Percentiles rank a stretch among this genome's conserved stretches.
These are phyloP conservation scores for Cordyceps sp. DNA, from an alignment of 2,329 filamentous ascomycete genomes.

Conservation along the genomic window DNA sequence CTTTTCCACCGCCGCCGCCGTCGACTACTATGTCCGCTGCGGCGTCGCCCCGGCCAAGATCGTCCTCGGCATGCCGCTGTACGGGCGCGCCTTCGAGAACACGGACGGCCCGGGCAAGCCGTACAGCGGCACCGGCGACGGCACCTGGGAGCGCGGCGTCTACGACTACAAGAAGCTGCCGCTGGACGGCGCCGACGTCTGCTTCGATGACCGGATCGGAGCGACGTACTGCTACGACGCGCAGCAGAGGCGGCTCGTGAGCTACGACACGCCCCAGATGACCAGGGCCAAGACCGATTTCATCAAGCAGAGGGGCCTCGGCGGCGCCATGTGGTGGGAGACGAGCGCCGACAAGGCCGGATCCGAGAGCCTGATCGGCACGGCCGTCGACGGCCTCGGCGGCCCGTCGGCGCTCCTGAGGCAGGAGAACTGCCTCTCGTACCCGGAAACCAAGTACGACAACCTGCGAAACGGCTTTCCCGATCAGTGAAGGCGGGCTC, in stretches of 20 bases:
- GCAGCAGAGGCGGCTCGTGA: conserved; percentile 48
- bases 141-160: conserved; percentile 71
- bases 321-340: conserved; percentile 98
- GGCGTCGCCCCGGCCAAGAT: conserved; percentile 57
- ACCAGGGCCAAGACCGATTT: conserved; percentile 55
- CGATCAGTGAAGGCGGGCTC: too few relatives aligned
- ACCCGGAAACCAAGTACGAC: conserved; percentile 52
- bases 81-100: conserved; percentile 68
- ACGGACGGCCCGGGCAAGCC: conserved; percentile 58
- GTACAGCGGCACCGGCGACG: conserved; percentile 58
- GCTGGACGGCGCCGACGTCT: conserved; percentile 44
- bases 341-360: conserved; percentile 59
- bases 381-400: conserved; percentile 42
- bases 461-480: conserved; percentile 46
- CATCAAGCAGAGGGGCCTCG: conserved; percentile 49
- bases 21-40: conserved; percentile 50
- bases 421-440: conserved; percentile 42
- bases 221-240: conserved; percentile 68
- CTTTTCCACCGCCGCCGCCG: conserved; percentile 56
- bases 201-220: conserved; percentile 42
- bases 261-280: conserved; percentile 59
- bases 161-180: conserved; percentile 84
- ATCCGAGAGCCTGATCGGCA: conserved; percentile 49
- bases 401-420: conserved; percentile 30
- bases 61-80: conserved; percentile 81